Percentiles rank a stretch among this genome's conserved stretches.
Conservation (phyloP, 2,329 filamentous ascomycete species). For the Endoconidiophora polonica region DNA sequence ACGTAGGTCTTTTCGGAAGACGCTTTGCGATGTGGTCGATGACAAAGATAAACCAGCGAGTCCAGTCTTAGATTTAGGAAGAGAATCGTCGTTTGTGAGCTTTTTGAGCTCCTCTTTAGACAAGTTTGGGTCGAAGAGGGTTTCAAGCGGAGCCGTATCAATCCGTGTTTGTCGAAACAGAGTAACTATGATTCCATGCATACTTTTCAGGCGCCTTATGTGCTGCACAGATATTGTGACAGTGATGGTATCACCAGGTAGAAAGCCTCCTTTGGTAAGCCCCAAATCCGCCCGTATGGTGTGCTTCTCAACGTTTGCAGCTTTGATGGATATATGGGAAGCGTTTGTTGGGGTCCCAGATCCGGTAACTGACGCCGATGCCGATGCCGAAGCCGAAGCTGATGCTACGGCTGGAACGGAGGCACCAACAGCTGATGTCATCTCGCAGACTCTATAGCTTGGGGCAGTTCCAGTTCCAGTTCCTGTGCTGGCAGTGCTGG, state of each 20-base stretch:
- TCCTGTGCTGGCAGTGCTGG: conserved; percentile 23
- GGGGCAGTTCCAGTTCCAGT: conserved; percentile 10
- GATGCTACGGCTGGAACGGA: background rate
- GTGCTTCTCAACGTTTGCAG: conserved; percentile 37
- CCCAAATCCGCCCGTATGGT: conserved; percentile 80
- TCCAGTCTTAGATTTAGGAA: conserved; percentile 73
- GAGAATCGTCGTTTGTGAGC: conserved; percentile 65
- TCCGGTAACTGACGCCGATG: background rate
- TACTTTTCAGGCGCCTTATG: conserved; percentile 74
- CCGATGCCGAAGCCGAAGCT: background rate
- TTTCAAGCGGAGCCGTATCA: conserved; percentile 49
- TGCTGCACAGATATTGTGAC: conserved; percentile 73
- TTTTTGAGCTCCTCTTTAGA: conserved; percentile 50
- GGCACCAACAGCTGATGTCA: too few species aligned
- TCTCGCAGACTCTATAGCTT: conserved; percentile 5
- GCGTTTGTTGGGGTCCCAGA: conserved; percentile 8
- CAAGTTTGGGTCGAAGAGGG: conserved; percentile 32
- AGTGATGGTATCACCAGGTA: conserved; percentile 70
- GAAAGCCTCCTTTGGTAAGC: conserved; percentile 62
- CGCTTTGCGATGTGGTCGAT: conserved; percentile 69
- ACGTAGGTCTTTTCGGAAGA: conserved; percentile 89
- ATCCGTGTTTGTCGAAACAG: conserved; percentile 83
- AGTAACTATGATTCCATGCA: conserved; percentile 85
- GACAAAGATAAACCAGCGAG: conserved; percentile 74
- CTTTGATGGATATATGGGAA: conserved; percentile 7